Evolutionary conservation across 1,139 yeast genomes (phyloP), one percentile per base, ranked within the genome.

Genomic region (Kurtzmaniella quercitrusa): DNA sequence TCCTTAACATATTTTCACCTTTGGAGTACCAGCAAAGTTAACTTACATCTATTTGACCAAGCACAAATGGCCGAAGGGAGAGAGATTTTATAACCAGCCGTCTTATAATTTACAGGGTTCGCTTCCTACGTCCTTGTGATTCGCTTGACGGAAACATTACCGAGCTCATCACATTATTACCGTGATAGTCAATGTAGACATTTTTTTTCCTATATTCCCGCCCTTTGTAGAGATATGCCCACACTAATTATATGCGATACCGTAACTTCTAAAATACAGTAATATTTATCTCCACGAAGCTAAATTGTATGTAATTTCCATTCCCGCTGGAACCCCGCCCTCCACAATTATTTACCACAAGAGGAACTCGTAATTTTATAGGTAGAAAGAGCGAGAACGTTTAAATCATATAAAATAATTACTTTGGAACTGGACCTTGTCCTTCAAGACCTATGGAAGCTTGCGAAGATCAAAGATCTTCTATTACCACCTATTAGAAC

Each of bases 1-100:
- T 54, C 56, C 53, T 56, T 60, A 55, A 66, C 66, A 66, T 59
- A 59, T 56, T 59, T 50, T 55, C 59, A 65, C 76, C 68, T 72
- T 71, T 60, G 75, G 77, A 71, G 50, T 71, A 73, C 78, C 78
- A 73, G 78, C 78, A 55, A 70, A 55, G 63, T 75, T 68, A 61
- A 70, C 50, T 40, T 55, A 50, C 64, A 54, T 56, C 68, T 56
- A 56, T 72, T 70, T 65, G 67, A 74, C 64, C 59, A 53, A 66
- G 78, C 78, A 72, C 48, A 71, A 73, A 73, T 73, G 77, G 78
- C 78, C 65, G 71, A 73, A 72, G 68, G 77, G 64, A 73, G 74
- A 73, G 48, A 42, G 31, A 56, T 54, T 39, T 10, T 17, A 38
- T 12, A n/a, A 36, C 10, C 17, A n/a, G 8, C 46, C 46, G 36